Conservation (phyloP, 495 filamentous ascomycete species). For the Aspergillus saccharolyticus region DNA sequence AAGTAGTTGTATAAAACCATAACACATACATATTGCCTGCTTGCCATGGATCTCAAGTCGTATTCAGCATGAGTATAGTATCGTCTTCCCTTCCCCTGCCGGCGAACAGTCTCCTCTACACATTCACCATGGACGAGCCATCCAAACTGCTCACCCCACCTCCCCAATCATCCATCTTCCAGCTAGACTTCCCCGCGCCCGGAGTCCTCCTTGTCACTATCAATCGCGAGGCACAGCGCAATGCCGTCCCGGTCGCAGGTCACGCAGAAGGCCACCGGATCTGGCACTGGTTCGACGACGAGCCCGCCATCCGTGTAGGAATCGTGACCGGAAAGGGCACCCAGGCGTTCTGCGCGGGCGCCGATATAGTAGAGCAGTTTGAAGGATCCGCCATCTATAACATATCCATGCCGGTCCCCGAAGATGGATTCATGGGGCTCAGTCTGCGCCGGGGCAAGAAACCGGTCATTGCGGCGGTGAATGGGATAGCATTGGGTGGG, state of each 20-base stretch:
- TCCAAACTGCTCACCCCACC: slow-evolving; percentile 11
- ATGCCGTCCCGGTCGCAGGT: slow-evolving; percentile 36
- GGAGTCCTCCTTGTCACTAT: slow-evolving; percentile 35
- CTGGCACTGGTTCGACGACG: slow-evolving; percentile 46
- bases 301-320: slow-evolving; percentile 42
- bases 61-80: too few species aligned
- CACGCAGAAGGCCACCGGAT: slow-evolving; percentile 42
- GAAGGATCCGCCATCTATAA: neutral
- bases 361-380: slow-evolving; percentile 12
- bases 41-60: too few species aligned
- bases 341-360: slow-evolving; percentile 48
- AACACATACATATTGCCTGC: too few species aligned
- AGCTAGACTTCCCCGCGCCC: slow-evolving; percentile 28
- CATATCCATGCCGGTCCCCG: slow-evolving; percentile 7
- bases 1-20: too few species aligned
- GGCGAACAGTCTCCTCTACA: too few species aligned
- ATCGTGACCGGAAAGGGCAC: slow-evolving; percentile 48
- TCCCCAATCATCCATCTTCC: slow-evolving; percentile 12
- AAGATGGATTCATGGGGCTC: slow-evolving; percentile 25
- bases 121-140: neutral
- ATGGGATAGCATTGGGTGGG: slow-evolving; percentile 64
- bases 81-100: too few species aligned
- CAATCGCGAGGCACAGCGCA: slow-evolving; percentile 33
- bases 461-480: slow-evolving; percentile 66
- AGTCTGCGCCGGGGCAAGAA: slow-evolving; percentile 31